Conservation (phyloP, 192 early-diverging fungal genomes). For the Coemansia sp. region DNA sequence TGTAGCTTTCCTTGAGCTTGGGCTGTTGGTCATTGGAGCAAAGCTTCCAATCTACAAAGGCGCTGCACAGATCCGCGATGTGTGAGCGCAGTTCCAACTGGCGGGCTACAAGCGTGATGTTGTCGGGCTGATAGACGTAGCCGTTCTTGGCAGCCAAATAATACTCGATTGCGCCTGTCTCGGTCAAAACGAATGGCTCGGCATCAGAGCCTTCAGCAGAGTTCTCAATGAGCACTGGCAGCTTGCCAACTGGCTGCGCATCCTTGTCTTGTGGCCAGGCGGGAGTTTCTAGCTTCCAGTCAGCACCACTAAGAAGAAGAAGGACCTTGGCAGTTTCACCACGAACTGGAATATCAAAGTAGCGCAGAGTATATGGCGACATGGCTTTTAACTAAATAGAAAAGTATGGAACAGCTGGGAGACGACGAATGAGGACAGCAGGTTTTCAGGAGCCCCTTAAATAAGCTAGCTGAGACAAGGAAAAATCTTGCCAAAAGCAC, state of each 20-base stretch:
- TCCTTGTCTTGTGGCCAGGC: conserved; percentile 33
- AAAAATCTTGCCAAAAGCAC: too few species aligned
- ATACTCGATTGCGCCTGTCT: conserved; percentile 53
- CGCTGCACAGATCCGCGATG: conserved; percentile 13
- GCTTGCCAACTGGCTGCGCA: conserved; percentile 34
- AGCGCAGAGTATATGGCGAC: conserved; percentile 17
- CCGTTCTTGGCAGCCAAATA: conserved; percentile 52
- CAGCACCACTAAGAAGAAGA: conserved; percentile 35
- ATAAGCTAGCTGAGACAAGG: too few species aligned
- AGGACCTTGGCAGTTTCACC: conserved; percentile 36
- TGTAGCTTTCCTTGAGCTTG: conserved; percentile 8
- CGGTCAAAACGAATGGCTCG: conserved; percentile 28
- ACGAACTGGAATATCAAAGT: conserved; percentile 23
- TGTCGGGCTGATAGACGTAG: conserved; percentile 18
- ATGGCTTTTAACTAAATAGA: not conserved
- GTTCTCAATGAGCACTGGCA: conserved; percentile 39
- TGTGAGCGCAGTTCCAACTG: conserved; percentile 28
- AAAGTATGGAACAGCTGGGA: too few species aligned
- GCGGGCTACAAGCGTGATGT: conserved; percentile 23
- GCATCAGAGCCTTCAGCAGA: not conserved
- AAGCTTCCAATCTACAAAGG: not conserved
- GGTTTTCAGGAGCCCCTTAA: too few species aligned
- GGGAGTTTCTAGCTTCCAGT: conserved; percentile 31
- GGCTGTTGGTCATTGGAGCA: not conserved
- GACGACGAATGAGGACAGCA: too few species aligned